Evolutionary conservation across 805 yeast genomes (phyloP).

Genomic region (Isabelozyma pseudorhagii): DNA sequence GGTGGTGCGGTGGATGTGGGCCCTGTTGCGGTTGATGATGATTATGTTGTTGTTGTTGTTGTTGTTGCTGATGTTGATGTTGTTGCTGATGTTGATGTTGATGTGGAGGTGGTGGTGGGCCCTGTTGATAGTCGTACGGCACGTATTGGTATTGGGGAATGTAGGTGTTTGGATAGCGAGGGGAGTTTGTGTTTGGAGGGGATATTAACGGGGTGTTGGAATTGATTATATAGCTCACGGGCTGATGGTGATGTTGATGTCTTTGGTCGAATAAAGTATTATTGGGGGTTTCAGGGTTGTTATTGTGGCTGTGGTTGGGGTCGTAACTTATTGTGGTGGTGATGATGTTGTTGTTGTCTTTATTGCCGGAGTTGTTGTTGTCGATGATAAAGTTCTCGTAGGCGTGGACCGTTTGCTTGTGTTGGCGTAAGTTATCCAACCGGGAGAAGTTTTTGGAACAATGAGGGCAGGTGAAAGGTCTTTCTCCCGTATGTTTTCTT

Average conservation of each 20-base stretch:
- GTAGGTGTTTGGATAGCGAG: constrained; percentile 12
- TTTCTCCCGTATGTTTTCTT: constrained; percentile 90
- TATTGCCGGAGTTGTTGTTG: constrained; percentile 1
- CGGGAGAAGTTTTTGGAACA: constrained; percentile 78
- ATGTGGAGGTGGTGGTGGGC: background rate
- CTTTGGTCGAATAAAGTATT: constrained; percentile 4
- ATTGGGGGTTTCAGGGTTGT: constrained; percentile 9
- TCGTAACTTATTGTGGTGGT: background rate
- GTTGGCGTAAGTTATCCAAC: constrained; percentile 86
- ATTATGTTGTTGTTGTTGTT: too few relatives aligned
- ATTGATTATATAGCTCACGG: background rate
- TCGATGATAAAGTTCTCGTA: constrained; percentile 26
- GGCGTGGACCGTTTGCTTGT: constrained; percentile 69
- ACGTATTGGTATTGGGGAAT: background rate
- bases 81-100: background rate
- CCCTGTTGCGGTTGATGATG: too few relatives aligned
- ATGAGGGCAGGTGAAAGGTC: constrained; percentile 86
- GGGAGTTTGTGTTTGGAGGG: constrained; percentile 26
- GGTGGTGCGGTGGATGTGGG: background rate
- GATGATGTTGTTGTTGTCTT: background rate
- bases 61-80: too few relatives aligned
- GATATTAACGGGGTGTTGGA: constrained; percentile 13
- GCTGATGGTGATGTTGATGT: background rate
- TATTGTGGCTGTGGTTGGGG: background rate
- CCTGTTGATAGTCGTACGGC: background rate